A percentile compares a stretch with the other conserved stretches of the same genome.
These are phyloP conservation scores for Lipomyces yamadae DNA, from an alignment of 805 yeast species.

Conservation along the genomic window DNA sequence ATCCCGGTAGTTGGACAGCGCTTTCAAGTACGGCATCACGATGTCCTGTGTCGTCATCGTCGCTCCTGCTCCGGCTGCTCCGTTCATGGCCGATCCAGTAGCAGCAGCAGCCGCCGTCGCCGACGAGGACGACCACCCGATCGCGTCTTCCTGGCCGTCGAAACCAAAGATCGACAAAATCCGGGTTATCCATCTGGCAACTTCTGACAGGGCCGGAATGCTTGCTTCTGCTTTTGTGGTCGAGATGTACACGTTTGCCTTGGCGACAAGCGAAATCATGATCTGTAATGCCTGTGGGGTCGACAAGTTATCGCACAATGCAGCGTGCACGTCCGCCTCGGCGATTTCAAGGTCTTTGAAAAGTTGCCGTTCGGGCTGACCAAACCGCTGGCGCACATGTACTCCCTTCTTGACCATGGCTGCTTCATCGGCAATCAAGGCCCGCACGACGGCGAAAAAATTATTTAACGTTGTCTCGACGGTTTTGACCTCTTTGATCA, in stretches of 20 bases:
- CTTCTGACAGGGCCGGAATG: conserved; percentile 52
- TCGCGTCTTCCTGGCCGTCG: conserved; percentile 50
- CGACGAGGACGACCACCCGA: conserved; percentile 72
- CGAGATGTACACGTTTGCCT: conserved; percentile 72
- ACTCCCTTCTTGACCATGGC: conserved; percentile 56
- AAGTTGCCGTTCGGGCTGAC: conserved; percentile 38
- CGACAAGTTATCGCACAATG: conserved; percentile 87
- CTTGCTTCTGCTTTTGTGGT: conserved; percentile 60
- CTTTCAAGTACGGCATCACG: conserved; percentile 79
- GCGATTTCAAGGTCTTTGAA: conserved; percentile 50
- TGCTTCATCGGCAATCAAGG: conserved; percentile 69
- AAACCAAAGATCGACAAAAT: conserved; percentile 79
- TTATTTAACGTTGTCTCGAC: conserved; percentile 76
- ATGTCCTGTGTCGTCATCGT: conserved; percentile 63
- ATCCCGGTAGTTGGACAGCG: conserved; percentile 80
- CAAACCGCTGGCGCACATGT: conserved; percentile 65
- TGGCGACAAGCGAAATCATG: conserved; percentile 70
- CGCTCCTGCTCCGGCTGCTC: conserved; percentile 31
- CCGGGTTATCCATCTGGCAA: conserved; percentile 71
- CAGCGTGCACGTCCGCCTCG: conserved; percentile 66
- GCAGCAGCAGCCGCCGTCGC: too few species aligned
- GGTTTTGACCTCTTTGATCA: conserved; percentile 75
- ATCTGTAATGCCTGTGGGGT: conserved; percentile 74
- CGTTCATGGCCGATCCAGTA: not conserved
- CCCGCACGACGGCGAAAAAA: conserved; percentile 86